Evolutionary conservation across 129 eudicot species (phyloP).

Genomic region (Saposhnikovia divaricata): DNA sequence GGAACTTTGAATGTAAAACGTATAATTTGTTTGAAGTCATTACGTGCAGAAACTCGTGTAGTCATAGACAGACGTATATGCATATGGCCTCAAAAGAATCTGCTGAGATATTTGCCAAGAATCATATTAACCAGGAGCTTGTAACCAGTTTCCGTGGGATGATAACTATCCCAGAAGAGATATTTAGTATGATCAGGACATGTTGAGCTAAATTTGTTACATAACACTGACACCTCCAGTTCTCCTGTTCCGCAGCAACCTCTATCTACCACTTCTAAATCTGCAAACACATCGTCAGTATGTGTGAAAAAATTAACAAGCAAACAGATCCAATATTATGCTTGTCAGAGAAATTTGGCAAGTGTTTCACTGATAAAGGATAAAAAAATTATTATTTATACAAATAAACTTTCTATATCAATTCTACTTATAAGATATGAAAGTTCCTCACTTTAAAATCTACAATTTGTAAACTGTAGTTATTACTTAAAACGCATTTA

Average conservation of each 20-base stretch:
- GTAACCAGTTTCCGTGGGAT: slow-evolving; percentile 48
- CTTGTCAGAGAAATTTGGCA: too few species aligned
- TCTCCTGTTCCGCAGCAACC: slow-evolving; percentile 79
- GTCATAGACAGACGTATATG: neutral
- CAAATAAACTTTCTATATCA: too few species aligned
- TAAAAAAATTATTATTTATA: too few species aligned
- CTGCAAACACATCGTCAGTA: neutral
- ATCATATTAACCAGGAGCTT: slow-evolving; percentile 26
- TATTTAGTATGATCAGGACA: slow-evolving; percentile 39
- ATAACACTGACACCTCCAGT: slow-evolving; percentile 37
- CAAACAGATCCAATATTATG: too few species aligned
- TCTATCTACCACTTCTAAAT: slow-evolving; percentile 22
- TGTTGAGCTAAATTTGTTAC: slow-evolving; percentile 25
- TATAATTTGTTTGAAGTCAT: neutral
- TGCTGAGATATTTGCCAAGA: slow-evolving; percentile 12
- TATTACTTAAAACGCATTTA: too few species aligned
- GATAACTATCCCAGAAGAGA: slow-evolving; percentile 69
- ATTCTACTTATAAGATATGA: too few species aligned
- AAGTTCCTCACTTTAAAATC: too few species aligned
- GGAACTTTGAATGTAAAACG: neutral
- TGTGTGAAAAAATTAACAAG: too few species aligned
- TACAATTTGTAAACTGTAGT: too few species aligned
- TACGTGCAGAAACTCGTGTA: neutral
- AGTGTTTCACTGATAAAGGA: too few species aligned
- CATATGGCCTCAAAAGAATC: slow-evolving; percentile 12